Evolutionary conservation across 805 yeast species (phyloP).

Genomic region (Saccharomycopsis fibuligera): DNA sequence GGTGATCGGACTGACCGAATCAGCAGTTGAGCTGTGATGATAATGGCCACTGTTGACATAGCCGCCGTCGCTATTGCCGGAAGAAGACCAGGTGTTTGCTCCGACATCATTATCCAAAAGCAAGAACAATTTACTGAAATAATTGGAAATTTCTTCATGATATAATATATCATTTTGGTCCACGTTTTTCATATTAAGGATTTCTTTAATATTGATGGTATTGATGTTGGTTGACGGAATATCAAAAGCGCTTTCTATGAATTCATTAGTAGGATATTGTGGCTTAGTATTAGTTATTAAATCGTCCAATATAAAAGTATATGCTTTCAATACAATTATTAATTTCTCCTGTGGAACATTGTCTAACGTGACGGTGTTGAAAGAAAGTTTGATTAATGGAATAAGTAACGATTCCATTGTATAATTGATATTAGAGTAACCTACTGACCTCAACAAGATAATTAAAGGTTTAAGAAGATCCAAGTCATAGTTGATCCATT

Average conservation of each 20-base stretch:
- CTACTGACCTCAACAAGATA: slow-evolving; percentile 70
- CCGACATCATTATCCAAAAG: slow-evolving; percentile 59
- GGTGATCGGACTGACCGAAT: not conserved
- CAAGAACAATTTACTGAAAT: slow-evolving; percentile 48
- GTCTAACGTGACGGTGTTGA: slow-evolving; percentile 51
- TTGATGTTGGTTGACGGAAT: slow-evolving; percentile 11
- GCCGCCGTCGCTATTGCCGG: too few species aligned
- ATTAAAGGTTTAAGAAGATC: slow-evolving; percentile 58
- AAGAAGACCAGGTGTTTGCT: slow-evolving; percentile 32
- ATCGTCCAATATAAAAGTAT: slow-evolving; percentile 64
- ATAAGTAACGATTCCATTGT: slow-evolving; percentile 71
- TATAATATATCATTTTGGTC: slow-evolving; percentile 23
- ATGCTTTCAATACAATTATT: slow-evolving; percentile 63
- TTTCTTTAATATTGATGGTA: slow-evolving; percentile 12
- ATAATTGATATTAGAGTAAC: slow-evolving; percentile 72
- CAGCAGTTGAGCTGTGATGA: not conserved
- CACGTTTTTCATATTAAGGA: slow-evolving; percentile 14
- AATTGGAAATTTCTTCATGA: slow-evolving; percentile 67
- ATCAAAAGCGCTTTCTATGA: slow-evolving; percentile 23
- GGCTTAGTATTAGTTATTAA: slow-evolving; percentile 54
- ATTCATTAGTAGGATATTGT: slow-evolving; percentile 60
- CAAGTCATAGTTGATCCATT: slow-evolving; percentile 68
- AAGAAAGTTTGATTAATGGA: slow-evolving; percentile 58
- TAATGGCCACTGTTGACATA: not conserved
- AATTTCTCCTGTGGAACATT: slow-evolving; percentile 62